Percentiles rank a stretch among this genome's conserved stretches.
phyloP scores from a whole-genome alignment of 345 rosid genomes.

The Carallia brachiata region DNA sequence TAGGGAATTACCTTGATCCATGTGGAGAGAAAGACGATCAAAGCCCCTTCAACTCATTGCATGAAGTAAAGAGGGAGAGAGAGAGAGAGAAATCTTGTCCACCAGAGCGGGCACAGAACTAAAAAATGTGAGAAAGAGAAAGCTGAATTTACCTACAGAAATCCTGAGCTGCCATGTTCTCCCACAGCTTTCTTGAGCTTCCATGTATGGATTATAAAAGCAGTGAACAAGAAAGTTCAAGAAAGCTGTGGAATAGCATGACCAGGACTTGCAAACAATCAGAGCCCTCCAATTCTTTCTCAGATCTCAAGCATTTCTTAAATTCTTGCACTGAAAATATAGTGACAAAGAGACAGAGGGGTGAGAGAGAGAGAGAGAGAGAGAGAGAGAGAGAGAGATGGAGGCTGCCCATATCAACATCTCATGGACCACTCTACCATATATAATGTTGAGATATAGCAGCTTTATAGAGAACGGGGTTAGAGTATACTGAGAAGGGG shows the following conservation, averaged over 20 bases:
- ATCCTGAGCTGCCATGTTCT: slow-evolving; percentile 58
- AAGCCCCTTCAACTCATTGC: neutral
- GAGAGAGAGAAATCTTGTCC: neutral
- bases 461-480: slow-evolving; percentile 50
- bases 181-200: slow-evolving; percentile 94
- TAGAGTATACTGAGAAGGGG: slow-evolving; percentile 32
- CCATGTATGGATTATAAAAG: slow-evolving; percentile 2
- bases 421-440: slow-evolving; percentile 56
- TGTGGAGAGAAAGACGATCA: neutral
- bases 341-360: slow-evolving; percentile 5
- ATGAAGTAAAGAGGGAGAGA: neutral
- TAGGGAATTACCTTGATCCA: slow-evolving; percentile 22
- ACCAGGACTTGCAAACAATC: slow-evolving; percentile 37
- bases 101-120: neutral
- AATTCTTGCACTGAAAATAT: slow-evolving; percentile 4
- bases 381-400: slow-evolving; percentile 10
- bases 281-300: slow-evolving; percentile 4
- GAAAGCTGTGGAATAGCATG: slow-evolving; percentile 96
- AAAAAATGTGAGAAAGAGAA: neutral
- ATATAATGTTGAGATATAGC: slow-evolving; percentile 26
- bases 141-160: neutral
- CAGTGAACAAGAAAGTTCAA: slow-evolving; percentile 55
- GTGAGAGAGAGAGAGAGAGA: neutral
- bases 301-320: slow-evolving; percentile 30
- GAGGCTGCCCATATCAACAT: slow-evolving; percentile 27